Base-by-base conservation (phyloP, 495 filamentous ascomycete genomes). In the Immersiella caudata region DNA sequence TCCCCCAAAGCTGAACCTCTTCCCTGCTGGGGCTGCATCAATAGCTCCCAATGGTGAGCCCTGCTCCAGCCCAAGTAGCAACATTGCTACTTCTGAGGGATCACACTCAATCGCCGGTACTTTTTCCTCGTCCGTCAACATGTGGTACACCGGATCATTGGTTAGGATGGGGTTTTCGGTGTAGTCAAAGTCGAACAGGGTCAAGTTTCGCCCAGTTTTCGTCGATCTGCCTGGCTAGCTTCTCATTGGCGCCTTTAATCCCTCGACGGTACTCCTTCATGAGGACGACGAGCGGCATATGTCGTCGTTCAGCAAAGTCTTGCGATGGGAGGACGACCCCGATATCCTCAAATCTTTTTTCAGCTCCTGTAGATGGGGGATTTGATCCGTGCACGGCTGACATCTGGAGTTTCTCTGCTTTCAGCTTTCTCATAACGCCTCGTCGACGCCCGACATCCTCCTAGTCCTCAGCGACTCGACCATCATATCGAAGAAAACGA, bases 181-280 rank as follows among this genome's bases (percentile, higher is more conserved):
- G 27, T 66, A 72, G 25, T 73, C 72, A 20, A 64, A 56, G 63
- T 80, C 76, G 51, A 78, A 52, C 20, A 80, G 63, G 16, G 77
- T 79, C 61, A 64, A 59, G 62, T 80, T 79, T 4, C 20, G 68
- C 72, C 78, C 77, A 79, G 49, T 74, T 59, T 14, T 60, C 62
- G 46, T 74, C 70, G 9, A 79, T 57, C 62, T 79, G 70, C 8
- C 52, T 27, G 25, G 36, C 60, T 2, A 79, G 63, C 26, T 52
- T 50, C 40, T 72, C 66, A 22, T 26, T n/a, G 25, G 62, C 67
- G 46, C 60, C 70, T 18, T 40, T 56, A 0, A 51, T 59, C 40
- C 55, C 60, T 16, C 25, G 35, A 20, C 58, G 40, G 26, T 70
- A 70, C 18, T 56, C 56, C 16, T 61, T 49, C 33, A 77, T 64